Conservation (phyloP, 163 green algal genomes). For the Chlorella variabilis region DNA sequence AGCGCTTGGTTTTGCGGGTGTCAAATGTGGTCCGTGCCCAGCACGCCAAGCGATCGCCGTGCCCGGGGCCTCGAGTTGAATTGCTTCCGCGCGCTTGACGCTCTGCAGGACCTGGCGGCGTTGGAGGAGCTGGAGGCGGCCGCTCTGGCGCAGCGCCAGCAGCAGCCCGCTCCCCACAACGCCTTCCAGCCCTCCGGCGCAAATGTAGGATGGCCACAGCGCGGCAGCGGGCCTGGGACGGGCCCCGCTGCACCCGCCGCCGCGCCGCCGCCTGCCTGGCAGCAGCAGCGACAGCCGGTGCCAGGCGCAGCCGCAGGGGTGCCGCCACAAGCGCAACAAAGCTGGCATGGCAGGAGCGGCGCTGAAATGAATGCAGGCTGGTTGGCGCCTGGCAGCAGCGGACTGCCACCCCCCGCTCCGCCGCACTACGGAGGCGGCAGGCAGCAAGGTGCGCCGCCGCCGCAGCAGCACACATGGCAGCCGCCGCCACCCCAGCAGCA, state of each 20-base stretch:
- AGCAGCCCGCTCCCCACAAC: neutral
- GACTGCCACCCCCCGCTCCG: neutral
- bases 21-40: too few species aligned
- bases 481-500: neutral
- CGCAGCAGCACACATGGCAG: neutral
- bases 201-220: neutral
- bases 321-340: neutral
- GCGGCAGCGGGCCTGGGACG: neutral
- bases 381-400: too few species aligned
- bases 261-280: neutral
- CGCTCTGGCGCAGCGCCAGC: conserved; percentile 17
- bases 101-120: conserved; percentile 46
- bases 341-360: neutral
- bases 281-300: conserved; percentile 29
- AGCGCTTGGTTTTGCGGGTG: neutral
- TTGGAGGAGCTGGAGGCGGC: conserved; percentile 46
- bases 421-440: neutral
- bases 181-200: neutral
- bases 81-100: neutral
- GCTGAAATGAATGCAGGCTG: neutral
- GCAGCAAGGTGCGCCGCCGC: neutral
- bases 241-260: neutral
- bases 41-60: neutral
- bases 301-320: neutral
- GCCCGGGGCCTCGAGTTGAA: neutral